A percentile compares a stretch with the other conserved stretches of the same genome.
phyloP scores from a whole-genome alignment of 1,284 basidiomycete genomes.

The Apiotrichum gracile region DNA sequence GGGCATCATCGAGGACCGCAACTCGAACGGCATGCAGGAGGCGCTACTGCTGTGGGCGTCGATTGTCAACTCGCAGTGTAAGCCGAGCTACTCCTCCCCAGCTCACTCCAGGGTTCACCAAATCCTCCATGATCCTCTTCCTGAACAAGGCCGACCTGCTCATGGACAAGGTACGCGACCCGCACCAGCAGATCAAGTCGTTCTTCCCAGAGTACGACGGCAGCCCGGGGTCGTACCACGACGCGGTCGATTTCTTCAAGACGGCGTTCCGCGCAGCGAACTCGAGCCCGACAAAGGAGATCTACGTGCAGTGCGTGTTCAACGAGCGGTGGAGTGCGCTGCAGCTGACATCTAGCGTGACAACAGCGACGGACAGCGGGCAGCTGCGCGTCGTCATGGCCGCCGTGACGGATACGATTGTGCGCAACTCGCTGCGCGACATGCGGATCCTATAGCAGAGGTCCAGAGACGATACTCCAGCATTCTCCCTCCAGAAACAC shows the following conservation, averaged over 20 bases:
- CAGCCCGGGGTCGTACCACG: slow-evolving; percentile 48
- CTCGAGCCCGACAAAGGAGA: slow-evolving; percentile 78
- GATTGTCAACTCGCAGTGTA: slow-evolving; percentile 69
- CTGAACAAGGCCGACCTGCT: slow-evolving; percentile 88
- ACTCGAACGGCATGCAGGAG: slow-evolving; percentile 98
- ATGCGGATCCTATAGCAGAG: slow-evolving; percentile 16
- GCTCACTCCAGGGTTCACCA: slow-evolving; percentile 65
- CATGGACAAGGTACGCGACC: slow-evolving; percentile 63
- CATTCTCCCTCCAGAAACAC: too few relatives aligned
- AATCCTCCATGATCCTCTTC: slow-evolving; percentile 87
- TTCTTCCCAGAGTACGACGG: slow-evolving; percentile 72
- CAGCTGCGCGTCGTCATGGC: slow-evolving; percentile 88
- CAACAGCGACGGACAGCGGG: slow-evolving; percentile 89
- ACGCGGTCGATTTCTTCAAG: slow-evolving; percentile 71
- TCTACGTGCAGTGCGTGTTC: slow-evolving; percentile 83
- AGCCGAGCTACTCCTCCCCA: slow-evolving; percentile 1
- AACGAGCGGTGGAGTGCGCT: slow-evolving; percentile 8
- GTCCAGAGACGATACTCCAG: too few relatives aligned
- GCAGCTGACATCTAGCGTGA: slow-evolving; percentile 56
- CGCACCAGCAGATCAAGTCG: slow-evolving; percentile 69
- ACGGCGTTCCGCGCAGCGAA: slow-evolving; percentile 74
- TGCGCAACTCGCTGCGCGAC: slow-evolving; percentile 17
- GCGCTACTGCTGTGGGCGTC: slow-evolving; percentile 93
- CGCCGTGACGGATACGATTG: slow-evolving; percentile 52
- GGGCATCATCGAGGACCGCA: slow-evolving; percentile 86